Conservation (phyloP, 148 eudicot genomes). For the Persicaria tinctoria region DNA sequence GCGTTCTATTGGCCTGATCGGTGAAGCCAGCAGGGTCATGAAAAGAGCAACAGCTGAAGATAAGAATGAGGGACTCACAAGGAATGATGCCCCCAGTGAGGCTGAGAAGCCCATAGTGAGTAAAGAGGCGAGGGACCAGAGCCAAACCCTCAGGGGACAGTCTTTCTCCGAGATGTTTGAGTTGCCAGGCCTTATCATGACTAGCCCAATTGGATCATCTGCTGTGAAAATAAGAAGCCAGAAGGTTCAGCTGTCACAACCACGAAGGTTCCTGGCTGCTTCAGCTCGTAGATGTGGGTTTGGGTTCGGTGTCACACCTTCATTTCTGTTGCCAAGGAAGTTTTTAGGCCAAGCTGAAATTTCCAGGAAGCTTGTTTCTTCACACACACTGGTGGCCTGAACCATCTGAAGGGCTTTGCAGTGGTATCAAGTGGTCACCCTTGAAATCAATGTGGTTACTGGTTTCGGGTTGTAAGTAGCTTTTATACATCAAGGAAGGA, state of each 20-base stretch:
- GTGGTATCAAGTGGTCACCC: background rate
- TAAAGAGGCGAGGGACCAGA: too few species aligned
- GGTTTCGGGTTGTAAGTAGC: background rate
- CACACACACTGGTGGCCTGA: constrained; percentile 7
- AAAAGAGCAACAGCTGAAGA: background rate
- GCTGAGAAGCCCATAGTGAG: background rate
- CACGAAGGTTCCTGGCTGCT: constrained; percentile 3
- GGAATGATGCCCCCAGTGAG: background rate
- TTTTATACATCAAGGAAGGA: background rate
- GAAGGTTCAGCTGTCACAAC: constrained; percentile 1
- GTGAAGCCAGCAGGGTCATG: constrained; percentile 21
- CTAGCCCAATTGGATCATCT: background rate
- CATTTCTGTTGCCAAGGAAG: constrained; percentile 8
- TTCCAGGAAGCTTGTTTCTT: constrained; percentile 7
- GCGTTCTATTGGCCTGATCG: constrained; percentile 36
- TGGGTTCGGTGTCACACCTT: constrained; percentile 9
- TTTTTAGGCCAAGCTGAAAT: constrained; percentile 4
- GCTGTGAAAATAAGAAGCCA: constrained; percentile 10
- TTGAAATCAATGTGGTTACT: too few species aligned
- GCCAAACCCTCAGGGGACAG: background rate
- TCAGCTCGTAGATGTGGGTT: background rate
- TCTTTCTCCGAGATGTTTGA: background rate
- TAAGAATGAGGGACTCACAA: background rate
- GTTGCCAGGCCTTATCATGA: background rate
- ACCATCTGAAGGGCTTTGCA: background rate